Percentiles rank a stretch among this genome's conserved stretches.
Evolutionary conservation across 352 stramenopile species (phyloP).

Genomic region (Pythium angustatum): DNA sequence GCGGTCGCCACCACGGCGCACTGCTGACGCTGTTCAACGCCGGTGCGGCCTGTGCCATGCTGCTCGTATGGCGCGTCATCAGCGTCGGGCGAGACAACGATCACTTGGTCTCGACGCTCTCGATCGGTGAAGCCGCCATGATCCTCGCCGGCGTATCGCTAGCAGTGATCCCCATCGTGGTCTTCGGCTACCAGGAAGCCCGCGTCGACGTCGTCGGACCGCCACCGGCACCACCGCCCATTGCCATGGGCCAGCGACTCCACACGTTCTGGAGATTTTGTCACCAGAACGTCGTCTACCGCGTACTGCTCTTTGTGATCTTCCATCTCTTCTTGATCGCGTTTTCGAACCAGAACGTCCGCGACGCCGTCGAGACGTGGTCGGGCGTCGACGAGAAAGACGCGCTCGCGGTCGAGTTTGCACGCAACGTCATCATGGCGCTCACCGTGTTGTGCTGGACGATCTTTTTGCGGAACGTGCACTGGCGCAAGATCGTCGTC

Average conservation of each 20-base stretch:
- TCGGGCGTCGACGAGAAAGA: conserved; percentile 29
- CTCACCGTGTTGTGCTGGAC: conserved; percentile 41
- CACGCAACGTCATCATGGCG: conserved; percentile 28
- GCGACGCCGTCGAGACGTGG: conserved; percentile 40
- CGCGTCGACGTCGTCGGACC: conserved; percentile 38
- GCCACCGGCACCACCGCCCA: conserved; percentile 1
- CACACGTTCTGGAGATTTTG: conserved; percentile 51
- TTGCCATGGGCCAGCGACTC: conserved; percentile 16
- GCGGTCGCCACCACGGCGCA: conserved; percentile 22
- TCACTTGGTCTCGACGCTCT: conserved; percentile 15
- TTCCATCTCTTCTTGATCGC: conserved; percentile 39
- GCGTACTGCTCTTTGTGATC: conserved; percentile 51
- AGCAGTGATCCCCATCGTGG: conserved; percentile 30
- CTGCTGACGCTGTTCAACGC: conserved; percentile 16
- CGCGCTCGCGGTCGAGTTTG: conserved; percentile 28
- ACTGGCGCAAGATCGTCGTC: conserved; percentile 39
- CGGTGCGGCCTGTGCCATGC: background rate
- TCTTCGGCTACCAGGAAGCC: conserved; percentile 11
- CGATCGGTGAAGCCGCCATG: conserved; percentile 9
- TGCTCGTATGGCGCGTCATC: conserved; percentile 3
- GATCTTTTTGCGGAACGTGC: conserved; percentile 34
- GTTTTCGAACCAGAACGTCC: conserved; percentile 39
- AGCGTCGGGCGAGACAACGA: background rate
- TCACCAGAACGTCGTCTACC: conserved; percentile 55
- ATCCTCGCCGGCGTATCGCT: conserved; percentile 13